These are phyloP conservation scores for Diaporthe citri DNA, from an alignment of 2,329 filamentous ascomycete genomes.

Conservation along the genomic window DNA sequence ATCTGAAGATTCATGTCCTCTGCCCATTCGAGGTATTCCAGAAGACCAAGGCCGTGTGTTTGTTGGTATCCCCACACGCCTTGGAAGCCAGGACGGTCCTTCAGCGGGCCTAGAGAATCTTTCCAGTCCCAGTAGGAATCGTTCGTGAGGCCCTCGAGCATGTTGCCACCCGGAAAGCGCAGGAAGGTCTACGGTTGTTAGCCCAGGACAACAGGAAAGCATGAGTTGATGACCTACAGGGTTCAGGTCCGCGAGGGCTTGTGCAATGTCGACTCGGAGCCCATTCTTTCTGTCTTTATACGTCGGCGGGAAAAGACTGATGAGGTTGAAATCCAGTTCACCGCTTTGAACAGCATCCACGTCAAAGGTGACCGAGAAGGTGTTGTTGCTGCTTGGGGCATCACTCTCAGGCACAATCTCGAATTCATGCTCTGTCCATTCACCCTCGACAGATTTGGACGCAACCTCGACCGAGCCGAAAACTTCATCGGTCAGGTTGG, in stretches of 20 bases:
- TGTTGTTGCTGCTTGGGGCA: slow-evolving; percentile 68
- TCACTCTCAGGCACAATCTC: slow-evolving; percentile 56
- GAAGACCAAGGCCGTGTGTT: slow-evolving; percentile 71
- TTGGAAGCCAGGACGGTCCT: slow-evolving; percentile 66
- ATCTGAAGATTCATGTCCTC: slow-evolving; percentile 70
- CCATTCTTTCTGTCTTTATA: slow-evolving; percentile 71
- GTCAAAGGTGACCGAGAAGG: slow-evolving; percentile 67
- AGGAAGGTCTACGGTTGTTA: slow-evolving; percentile 60
- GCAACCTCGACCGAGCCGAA: slow-evolving; percentile 62
- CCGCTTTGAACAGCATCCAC: slow-evolving; percentile 51
- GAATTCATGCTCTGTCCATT: slow-evolving; percentile 66
- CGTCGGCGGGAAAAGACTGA: slow-evolving; percentile 71
- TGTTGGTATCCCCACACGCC: slow-evolving; percentile 72
- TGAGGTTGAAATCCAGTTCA: slow-evolving; percentile 68
- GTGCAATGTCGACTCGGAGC: slow-evolving; percentile 66
- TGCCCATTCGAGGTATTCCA: slow-evolving; percentile 73
- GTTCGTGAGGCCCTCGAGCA: slow-evolving; percentile 63
- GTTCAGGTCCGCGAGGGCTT: slow-evolving; percentile 64
- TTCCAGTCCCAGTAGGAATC: slow-evolving; percentile 64
- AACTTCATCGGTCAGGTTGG: slow-evolving; percentile 57
- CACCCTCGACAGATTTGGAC: slow-evolving; percentile 53
- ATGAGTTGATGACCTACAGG: slow-evolving; percentile 51
- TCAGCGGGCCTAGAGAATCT: slow-evolving; percentile 65
- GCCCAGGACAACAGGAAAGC: neutral
- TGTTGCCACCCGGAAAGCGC: slow-evolving; percentile 75